Conservation (phyloP, 305 asterid species). For the Fraxinus dipetala region DNA sequence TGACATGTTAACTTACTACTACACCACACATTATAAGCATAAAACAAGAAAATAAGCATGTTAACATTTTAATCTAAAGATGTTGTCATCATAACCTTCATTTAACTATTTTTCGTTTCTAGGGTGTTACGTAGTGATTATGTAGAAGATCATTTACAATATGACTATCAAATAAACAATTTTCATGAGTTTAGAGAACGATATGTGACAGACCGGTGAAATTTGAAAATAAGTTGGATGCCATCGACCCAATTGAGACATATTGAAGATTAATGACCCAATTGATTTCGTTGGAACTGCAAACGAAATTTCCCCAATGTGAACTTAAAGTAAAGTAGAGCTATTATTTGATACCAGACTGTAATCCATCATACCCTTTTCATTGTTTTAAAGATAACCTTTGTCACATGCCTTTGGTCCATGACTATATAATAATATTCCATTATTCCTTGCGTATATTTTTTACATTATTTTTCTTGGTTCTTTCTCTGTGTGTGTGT, state of each 20-base stretch:
- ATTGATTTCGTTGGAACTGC: not conserved
- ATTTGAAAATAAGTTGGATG: not conserved
- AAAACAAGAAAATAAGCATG: too few relatives aligned
- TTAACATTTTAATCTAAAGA: too few relatives aligned
- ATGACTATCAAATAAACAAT: too few relatives aligned
- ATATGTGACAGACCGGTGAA: not conserved
- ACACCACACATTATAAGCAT: too few relatives aligned
- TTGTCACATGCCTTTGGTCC: slow-evolving; percentile 23
- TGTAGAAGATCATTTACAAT: not conserved
- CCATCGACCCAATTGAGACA: not conserved
- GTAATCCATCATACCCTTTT: slow-evolving; percentile 31
- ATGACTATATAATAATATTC: not conserved
- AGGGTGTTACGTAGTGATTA: not conserved
- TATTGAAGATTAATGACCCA: not conserved
- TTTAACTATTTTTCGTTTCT: too few relatives aligned
- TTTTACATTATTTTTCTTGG: slow-evolving; percentile 17
- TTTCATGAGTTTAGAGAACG: not conserved
- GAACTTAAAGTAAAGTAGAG: not conserved
- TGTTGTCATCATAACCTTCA: too few relatives aligned
- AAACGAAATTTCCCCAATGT: not conserved
- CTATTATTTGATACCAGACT: slow-evolving; percentile 28
- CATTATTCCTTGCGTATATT: not conserved
- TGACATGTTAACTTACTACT: not conserved
- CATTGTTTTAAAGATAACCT: not conserved
- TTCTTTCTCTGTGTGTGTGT: slow-evolving; percentile 11